phyloP scores from a whole-genome alignment of 495 filamentous ascomycete species.

The Rostrohypoxylon terebratum region DNA sequence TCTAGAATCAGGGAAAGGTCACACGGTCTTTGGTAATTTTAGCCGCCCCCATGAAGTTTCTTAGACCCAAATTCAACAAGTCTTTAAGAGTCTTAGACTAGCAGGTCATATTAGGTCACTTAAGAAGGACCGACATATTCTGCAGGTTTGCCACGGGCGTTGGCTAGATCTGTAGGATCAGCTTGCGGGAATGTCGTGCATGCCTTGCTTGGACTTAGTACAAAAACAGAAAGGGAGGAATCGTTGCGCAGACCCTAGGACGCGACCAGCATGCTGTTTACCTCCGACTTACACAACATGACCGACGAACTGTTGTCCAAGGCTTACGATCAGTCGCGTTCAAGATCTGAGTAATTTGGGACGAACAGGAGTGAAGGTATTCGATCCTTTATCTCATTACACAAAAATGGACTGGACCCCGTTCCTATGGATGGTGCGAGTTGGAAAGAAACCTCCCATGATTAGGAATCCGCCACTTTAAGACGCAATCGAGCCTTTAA shows the following conservation, averaged over 20 bases:
- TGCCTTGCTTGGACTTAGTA: conserved; percentile 38
- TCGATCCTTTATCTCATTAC: conserved; percentile 13
- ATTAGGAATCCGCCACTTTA: conserved; percentile 40
- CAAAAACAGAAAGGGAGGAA: conserved; percentile 26
- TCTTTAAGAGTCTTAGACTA: neutral
- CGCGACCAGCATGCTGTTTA: conserved; percentile 38
- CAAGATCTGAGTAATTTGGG: conserved; percentile 15
- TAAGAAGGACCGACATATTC: conserved; percentile 9
- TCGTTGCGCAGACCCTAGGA: conserved; percentile 41
- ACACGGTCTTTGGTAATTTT: conserved; percentile 20
- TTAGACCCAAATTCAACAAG: conserved; percentile 4
- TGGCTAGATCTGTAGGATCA: conserved; percentile 41
- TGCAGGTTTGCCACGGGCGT: conserved; percentile 37
- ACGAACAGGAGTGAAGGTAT: conserved; percentile 6
- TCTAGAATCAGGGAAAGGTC: conserved; percentile 19
- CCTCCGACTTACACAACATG: conserved; percentile 46
- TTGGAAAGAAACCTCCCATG: conserved; percentile 26
- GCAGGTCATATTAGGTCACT: conserved; percentile 22
- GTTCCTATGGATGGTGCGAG: conserved; percentile 10
- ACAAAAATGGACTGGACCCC: conserved; percentile 19
- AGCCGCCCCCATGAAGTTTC: conserved; percentile 6
- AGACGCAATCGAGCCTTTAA: conserved; percentile 44
- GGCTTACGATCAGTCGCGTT: conserved; percentile 19
- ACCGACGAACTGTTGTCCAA: conserved; percentile 37
- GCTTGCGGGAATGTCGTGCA: conserved; percentile 44